Conservation (phyloP, 139 green algal species). For the Tetraselmis striata region DNA sequence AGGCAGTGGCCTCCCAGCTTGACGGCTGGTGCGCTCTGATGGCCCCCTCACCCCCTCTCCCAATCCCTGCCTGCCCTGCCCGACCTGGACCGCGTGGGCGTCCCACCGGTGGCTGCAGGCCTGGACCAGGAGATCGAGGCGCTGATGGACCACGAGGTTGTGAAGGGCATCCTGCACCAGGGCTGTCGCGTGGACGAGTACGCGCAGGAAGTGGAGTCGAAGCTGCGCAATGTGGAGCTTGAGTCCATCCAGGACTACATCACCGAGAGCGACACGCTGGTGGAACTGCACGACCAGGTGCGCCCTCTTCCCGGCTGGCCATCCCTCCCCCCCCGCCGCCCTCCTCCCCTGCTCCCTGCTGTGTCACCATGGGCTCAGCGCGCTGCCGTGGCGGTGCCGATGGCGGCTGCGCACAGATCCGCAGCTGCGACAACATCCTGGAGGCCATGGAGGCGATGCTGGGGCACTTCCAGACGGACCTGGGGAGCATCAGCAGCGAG, state of each 20-base stretch:
- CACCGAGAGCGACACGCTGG: slow-evolving; percentile 80
- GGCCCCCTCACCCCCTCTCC: too few relatives aligned
- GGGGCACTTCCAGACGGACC: slow-evolving; percentile 74
- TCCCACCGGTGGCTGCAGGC: too few relatives aligned
- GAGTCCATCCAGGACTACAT: slow-evolving; percentile 95
- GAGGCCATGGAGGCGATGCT: slow-evolving; percentile 83
- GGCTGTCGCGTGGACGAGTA: slow-evolving; percentile 65
- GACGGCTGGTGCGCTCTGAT: too few relatives aligned
- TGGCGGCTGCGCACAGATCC: slow-evolving; percentile 67
- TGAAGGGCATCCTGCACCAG: slow-evolving; percentile 71
- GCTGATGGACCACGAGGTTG: slow-evolving; percentile 67
- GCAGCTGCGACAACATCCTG: slow-evolving; percentile 82
- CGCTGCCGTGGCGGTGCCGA: too few relatives aligned
- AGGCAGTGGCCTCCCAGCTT: too few relatives aligned
- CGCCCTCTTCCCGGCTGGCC: too few relatives aligned
- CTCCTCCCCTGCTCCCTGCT: too few relatives aligned
- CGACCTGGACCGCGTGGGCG: too few relatives aligned
- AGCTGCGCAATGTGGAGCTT: slow-evolving; percentile 76
- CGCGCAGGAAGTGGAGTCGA: slow-evolving; percentile 69
- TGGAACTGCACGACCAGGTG: slow-evolving; percentile 78
- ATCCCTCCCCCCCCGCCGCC: too few relatives aligned
- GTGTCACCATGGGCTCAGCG: too few relatives aligned
- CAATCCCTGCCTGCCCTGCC: too few relatives aligned
- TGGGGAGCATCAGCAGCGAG: slow-evolving; percentile 51
- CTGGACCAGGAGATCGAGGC: slow-evolving; percentile 67